These are phyloP conservation scores for Coemansia sp. DNA, from an alignment of 192 early-diverging fungal genomes.

Conservation along the genomic window DNA sequence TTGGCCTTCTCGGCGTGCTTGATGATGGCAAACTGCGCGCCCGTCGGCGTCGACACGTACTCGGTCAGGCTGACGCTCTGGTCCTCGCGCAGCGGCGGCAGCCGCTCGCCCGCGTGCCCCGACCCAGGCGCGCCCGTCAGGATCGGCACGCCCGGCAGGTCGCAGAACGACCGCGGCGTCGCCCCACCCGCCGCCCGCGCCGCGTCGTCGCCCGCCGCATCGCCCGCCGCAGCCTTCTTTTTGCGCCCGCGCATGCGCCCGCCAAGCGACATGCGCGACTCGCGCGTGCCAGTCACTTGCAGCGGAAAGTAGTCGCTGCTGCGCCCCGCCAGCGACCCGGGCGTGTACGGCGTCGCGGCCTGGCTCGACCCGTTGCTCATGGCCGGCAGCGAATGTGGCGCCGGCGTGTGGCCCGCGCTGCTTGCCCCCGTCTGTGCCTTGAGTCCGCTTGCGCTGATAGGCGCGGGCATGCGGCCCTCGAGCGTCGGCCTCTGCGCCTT, in stretches of 20 bases:
- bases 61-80: slow-evolving; percentile 42
- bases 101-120: slow-evolving; percentile 18
- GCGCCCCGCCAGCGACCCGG: slow-evolving; percentile 16
- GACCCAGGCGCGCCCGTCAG: slow-evolving; percentile 36
- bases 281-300: slow-evolving; percentile 35
- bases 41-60: slow-evolving; percentile 45
- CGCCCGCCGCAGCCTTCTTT: slow-evolving; percentile 3
- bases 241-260: slow-evolving; percentile 28
- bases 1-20: slow-evolving; percentile 53
- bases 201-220: neutral
- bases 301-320: slow-evolving; percentile 45
- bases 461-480: slow-evolving; percentile 22
- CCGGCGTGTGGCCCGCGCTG: neutral
- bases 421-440: neutral
- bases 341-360: slow-evolving; percentile 35
- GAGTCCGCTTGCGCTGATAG: too few relatives aligned
- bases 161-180: slow-evolving; percentile 46
- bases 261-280: slow-evolving; percentile 49
- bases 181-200: neutral
- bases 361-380: slow-evolving; percentile 7
- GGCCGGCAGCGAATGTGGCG: neutral
- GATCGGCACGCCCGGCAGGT: slow-evolving; percentile 42
- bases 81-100: slow-evolving; percentile 21
- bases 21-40: slow-evolving; percentile 49
- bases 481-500: slow-evolving; percentile 18